Conservation (phyloP, 371 early-diverging fungal species). For the Entomophthora muscae region DNA sequence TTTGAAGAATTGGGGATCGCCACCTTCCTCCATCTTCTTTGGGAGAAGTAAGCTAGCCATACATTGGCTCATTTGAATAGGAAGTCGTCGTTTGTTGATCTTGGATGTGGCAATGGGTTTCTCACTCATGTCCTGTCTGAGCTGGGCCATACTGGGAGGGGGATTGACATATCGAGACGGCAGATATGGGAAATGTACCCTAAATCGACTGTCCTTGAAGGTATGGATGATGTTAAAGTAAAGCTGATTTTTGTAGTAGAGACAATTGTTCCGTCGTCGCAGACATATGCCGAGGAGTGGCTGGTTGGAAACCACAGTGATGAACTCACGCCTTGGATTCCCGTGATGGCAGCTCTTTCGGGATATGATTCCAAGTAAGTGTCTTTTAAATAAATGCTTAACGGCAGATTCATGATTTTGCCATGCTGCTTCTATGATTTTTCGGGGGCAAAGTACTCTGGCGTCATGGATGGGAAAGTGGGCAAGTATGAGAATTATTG, state of each 20-base stretch:
- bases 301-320: conserved; percentile 84
- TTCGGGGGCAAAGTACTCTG: conserved; percentile 35
- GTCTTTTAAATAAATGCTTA: conserved; percentile 10
- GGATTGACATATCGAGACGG: conserved; percentile 57
- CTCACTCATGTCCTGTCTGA: conserved; percentile 54
- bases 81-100: conserved; percentile 51
- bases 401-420: conserved; percentile 43
- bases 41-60: conserved; percentile 29
- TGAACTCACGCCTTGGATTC: conserved; percentile 78
- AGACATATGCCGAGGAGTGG: conserved; percentile 42
- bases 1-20: conserved; percentile 77
- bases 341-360: conserved; percentile 51
- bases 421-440: conserved; percentile 70
- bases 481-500: conserved; percentile 50
- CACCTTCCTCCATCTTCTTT: conserved; percentile 55
- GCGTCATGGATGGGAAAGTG: background rate
- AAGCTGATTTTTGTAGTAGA: conserved; percentile 21
- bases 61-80: conserved; percentile 12
- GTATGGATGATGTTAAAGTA: background rate
- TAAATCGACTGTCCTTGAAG: background rate
- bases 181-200: conserved; percentile 49
- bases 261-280: conserved; percentile 35
- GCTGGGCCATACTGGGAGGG: conserved; percentile 64
- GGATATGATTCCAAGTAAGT: conserved; percentile 33
- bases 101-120: conserved; percentile 86